These are phyloP conservation scores for Apiospora aurea DNA, from an alignment of 2,329 filamentous ascomycete species.

Conservation along the genomic window DNA sequence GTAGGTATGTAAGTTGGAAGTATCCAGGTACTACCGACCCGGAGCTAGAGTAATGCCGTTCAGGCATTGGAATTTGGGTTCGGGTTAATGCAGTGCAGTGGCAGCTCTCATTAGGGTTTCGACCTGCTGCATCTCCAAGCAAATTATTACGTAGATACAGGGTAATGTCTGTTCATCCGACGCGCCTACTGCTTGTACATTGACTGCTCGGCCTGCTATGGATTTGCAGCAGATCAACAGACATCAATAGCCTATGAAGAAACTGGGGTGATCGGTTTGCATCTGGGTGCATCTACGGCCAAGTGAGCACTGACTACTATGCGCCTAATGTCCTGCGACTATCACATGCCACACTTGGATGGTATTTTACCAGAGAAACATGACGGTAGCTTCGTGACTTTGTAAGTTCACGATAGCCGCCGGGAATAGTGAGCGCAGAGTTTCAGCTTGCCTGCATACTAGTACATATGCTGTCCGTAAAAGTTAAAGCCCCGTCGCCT, in stretches of 20 bases:
- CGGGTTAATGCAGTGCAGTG: constrained; percentile 9
- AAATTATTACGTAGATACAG: neutral
- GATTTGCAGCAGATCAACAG: neutral
- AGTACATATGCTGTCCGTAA: neutral
- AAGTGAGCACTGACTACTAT: neutral
- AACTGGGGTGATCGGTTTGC: neutral
- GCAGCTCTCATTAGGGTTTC: constrained; percentile 14
- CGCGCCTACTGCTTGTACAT: neutral
- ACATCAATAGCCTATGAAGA: neutral
- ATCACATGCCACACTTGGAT: neutral
- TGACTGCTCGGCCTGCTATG: neutral
- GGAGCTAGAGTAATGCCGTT: constrained; percentile 8
- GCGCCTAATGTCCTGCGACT: neutral
- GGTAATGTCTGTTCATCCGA: neutral
- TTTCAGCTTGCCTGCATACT: neutral
- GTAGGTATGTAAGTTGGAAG: neutral
- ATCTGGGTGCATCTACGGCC: neutral
- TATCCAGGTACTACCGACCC: neutral
- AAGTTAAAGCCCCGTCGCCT: neutral
- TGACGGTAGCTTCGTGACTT: neutral
- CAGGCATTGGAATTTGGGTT: constrained; percentile 21
- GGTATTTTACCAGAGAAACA: neutral
- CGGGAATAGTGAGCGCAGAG: neutral
- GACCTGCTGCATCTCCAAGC: constrained; percentile 6
- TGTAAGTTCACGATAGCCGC: neutral